These are phyloP conservation scores for Ceratobasidium sp. DNA, from an alignment of 1,284 basidiomycete species.

Conservation along the genomic window DNA sequence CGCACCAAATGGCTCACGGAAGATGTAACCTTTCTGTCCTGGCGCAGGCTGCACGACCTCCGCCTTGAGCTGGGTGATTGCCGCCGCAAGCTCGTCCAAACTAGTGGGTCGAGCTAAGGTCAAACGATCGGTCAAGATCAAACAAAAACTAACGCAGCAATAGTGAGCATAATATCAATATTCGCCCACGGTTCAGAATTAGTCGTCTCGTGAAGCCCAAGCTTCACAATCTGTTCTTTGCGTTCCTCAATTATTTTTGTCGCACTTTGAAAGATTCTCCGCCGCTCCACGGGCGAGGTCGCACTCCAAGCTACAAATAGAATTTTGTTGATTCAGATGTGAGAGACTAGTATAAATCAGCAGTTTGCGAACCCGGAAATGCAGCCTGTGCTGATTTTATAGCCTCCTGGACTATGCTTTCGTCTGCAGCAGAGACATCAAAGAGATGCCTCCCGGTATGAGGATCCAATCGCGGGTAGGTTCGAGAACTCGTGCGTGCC, in stretches of 20 bases:
- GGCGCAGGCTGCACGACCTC: conserved; percentile 50
- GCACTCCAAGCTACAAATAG: conserved; percentile 44
- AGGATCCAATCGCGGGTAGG: conserved; percentile 53
- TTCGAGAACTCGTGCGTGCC: conserved; percentile 49
- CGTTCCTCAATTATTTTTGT: conserved; percentile 50
- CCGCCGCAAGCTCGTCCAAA: conserved; percentile 52
- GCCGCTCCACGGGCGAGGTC: conserved; percentile 50
- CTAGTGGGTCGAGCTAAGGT: conserved; percentile 21
- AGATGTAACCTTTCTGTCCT: conserved; percentile 49
- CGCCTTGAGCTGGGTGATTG: conserved; percentile 51
- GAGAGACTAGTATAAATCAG: neutral
- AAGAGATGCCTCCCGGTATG: conserved; percentile 50
- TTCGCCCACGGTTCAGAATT: conserved; percentile 49
- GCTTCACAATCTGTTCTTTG: conserved; percentile 48
- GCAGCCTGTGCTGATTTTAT: conserved; percentile 48
- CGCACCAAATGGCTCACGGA: conserved; percentile 53
- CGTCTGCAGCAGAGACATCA: conserved; percentile 49
- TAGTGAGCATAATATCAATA: conserved; percentile 50
- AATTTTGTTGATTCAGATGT: neutral
- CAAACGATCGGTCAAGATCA: neutral
- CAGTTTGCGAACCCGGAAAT: conserved; percentile 30
- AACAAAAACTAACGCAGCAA: conserved; percentile 48
- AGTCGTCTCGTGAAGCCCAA: conserved; percentile 52
- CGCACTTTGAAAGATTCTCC: conserved; percentile 52
- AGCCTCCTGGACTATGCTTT: conserved; percentile 48